phyloP scores from a whole-genome alignment of 345 rosid genomes.

The Murraya koenigii region DNA sequence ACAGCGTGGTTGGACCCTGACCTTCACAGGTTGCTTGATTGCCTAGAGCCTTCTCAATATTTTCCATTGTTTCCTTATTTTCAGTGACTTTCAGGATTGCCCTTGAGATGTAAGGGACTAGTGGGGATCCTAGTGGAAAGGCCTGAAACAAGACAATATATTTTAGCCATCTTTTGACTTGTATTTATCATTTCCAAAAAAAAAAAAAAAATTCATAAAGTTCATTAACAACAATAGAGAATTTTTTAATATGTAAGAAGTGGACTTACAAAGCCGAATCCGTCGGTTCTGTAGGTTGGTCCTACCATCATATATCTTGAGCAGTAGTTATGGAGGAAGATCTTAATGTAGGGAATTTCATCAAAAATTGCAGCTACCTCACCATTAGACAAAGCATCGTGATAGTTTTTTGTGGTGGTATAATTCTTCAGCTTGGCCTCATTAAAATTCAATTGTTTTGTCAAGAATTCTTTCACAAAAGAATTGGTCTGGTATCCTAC shows the following conservation, averaged over 20 bases:
- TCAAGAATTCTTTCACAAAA: conserved; percentile 10
- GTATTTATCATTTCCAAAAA: too few species aligned
- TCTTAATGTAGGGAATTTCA: conserved; percentile 42
- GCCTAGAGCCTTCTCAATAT: conserved; percentile 17
- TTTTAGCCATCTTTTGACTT: not conserved
- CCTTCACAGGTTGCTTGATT: conserved; percentile 15
- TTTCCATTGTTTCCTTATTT: conserved; percentile 17
- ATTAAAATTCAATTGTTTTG: conserved; percentile 9
- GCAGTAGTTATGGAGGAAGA: conserved; percentile 39
- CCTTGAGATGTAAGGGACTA: conserved; percentile 38
- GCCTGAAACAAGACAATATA: conserved; percentile 18
- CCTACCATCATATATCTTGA: conserved; percentile 28
- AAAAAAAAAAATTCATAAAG: not conserved
- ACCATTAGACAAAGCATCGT: conserved; percentile 27
- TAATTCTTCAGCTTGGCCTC: conserved; percentile 11
- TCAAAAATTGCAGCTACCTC: conserved; percentile 33
- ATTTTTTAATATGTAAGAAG: not conserved
- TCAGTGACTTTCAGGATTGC: conserved; percentile 45
- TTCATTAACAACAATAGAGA: not conserved
- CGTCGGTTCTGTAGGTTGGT: conserved; percentile 27
- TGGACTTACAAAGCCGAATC: conserved; percentile 23
- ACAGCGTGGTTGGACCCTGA: conserved; percentile 1
- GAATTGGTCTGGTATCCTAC: conserved; percentile 40
- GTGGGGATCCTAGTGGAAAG: conserved; percentile 31
- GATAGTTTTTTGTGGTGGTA: conserved; percentile 17